phyloP scores from a whole-genome alignment of 371 early-diverging fungal species.

The Synchytrium microbalum region DNA sequence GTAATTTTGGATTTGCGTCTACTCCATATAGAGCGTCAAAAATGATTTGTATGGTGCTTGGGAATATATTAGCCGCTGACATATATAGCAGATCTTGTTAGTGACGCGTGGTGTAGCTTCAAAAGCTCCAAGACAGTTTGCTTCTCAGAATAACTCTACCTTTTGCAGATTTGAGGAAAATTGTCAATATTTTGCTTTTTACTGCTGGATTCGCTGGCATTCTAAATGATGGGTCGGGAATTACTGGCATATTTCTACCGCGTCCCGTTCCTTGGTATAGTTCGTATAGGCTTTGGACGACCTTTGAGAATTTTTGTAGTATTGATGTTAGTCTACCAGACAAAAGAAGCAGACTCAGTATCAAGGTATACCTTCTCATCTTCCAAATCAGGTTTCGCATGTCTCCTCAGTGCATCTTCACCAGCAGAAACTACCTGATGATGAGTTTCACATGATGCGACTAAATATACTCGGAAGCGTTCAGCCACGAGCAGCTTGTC shows the following conservation, averaged over 20 bases:
- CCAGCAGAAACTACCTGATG: conserved; percentile 57
- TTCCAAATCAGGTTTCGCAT: conserved; percentile 53
- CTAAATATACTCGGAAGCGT: conserved; percentile 52
- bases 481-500: conserved; percentile 25
- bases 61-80: conserved; percentile 71
- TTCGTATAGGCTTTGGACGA: conserved; percentile 52
- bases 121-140: too few species aligned
- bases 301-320: conserved; percentile 6
- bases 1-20: conserved; percentile 51
- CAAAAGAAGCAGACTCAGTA: background rate
- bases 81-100: conserved; percentile 70
- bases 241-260: conserved; percentile 5
- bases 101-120: too few species aligned
- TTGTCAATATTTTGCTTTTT: conserved; percentile 56
- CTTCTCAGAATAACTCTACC: too few species aligned
- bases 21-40: conserved; percentile 35
- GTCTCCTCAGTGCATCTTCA: conserved; percentile 58
- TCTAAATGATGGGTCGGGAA: conserved; percentile 10
- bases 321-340: too few species aligned
- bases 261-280: conserved; percentile 51
- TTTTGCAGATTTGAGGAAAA: conserved; percentile 50
- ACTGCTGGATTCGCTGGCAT: conserved; percentile 43
- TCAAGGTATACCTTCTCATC: conserved; percentile 15
- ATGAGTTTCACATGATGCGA: conserved; percentile 56
- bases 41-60: conserved; percentile 21